Base-by-base conservation (phyloP, 441 rosid species). In the Euphorbia corollata region DNA sequence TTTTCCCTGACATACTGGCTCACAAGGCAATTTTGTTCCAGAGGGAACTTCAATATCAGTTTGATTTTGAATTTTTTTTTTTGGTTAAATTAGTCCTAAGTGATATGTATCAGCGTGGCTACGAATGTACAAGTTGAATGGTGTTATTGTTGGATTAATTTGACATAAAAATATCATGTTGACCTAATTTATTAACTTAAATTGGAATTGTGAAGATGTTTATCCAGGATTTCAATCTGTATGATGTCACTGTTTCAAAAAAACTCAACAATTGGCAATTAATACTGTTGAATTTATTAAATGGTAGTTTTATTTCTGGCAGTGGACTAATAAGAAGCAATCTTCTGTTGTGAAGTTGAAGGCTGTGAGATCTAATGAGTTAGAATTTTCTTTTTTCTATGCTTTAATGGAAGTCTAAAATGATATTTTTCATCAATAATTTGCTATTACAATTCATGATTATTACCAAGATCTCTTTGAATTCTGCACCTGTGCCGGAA, bases 301-400 rank as follows among this genome's bases (percentile, higher is more conserved):
- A 11, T 61, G 41, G 32, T 9, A 24, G 19, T 41, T 20, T 2
- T 41, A 7, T 9, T 50, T 63, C 36, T 8, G 78, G 76, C 87
- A 87, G 87, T 55, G 69, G 71, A 57, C 74, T 10, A 70, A 69
- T 47, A 71, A 79, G 82, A 80, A 73, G 67, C 86, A 76, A 60
- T 77, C 82, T 71, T 62, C 75, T 68, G 24, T 59, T 10, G 64
- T 71, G 65, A 84, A 70, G 73, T 70, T 77, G 55, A 79, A 78
- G 65, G 87, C 96, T 0, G 96, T 93, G 68, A 60, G 83, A 62
- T 70, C 56, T 38, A 3, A 20, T 20, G 32, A 72, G 41, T 77
- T 61, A 5, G 9, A 6, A 36, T 36, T 36, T 2, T 36, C n/a
- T 9, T 4, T 0, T 12, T 38, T 67, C 6, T 8, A n/a, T 69